Evolutionary conservation across 169 alveolate genomes (phyloP), one percentile per base, ranked within the genome.

Genomic region (Cryptosporidium sp.): DNA sequence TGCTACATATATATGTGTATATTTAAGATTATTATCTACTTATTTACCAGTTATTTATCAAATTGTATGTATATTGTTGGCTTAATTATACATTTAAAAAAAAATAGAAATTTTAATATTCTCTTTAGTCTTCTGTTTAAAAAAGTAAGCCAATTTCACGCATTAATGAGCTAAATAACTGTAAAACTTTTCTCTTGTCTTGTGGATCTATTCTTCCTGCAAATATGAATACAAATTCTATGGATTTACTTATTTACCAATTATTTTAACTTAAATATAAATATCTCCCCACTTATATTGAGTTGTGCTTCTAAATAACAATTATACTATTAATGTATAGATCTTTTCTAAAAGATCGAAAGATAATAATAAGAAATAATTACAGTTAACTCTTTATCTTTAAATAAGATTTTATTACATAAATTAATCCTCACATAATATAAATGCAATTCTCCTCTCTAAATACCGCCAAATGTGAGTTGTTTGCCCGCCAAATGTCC

Each of bases 381-480:
- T 60, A 60, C n/a, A 6, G 0, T 31, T 29, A 29, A 29, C 14
- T n/a, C 23, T 29, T 65, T 65, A 35, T 29, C 45, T 26, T 65
- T 35, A 35, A 65, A 65, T 8, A n/a, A 29, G 29, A 42, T 42
- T 65, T 70, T 10, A 7, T 42, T 23, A 70, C 84, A 37, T 45
- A 23, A 42, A 51, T 71, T 51, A 33, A 51, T 33, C 61, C 84
- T 33, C 61, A 33, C 61, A 71, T 51, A 23, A 23, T 26, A 48
- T 51, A 71, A 71, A 71, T 71, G 85, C 85, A 71, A 71, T 71
- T 71, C 39, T 51, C 85, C 69, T 71, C 67, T 51, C 42, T 71
- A 48, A n/a, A 21, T 48, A 71, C 85, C 85, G 85, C 85, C 65
- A 71, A 71, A 71, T 48, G 45, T 56, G 52, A 71, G 31, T 6